These are phyloP conservation scores for Lithohypha guttulata DNA, from an alignment of 2,329 filamentous ascomycete species.

Conservation along the genomic window DNA sequence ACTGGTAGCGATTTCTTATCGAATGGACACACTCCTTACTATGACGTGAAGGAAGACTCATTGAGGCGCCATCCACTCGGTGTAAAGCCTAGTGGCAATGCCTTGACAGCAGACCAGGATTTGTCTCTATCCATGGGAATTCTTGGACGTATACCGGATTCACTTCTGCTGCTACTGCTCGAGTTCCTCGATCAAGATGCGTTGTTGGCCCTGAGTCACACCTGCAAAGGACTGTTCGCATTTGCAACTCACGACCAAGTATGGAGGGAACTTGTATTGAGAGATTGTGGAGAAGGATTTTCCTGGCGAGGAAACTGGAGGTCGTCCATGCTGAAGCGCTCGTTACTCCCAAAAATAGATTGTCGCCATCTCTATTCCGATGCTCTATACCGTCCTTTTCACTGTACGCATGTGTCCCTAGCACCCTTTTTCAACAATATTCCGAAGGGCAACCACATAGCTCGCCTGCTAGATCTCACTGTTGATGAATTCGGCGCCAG, in stretches of 20 bases:
- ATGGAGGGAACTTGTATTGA: conserved; percentile 74
- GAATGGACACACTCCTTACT: background rate
- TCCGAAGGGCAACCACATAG: conserved; percentile 61
- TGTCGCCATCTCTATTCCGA: conserved; percentile 82
- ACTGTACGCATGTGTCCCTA: conserved; percentile 68
- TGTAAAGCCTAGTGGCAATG: conserved; percentile 80
- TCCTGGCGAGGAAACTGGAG: conserved; percentile 79
- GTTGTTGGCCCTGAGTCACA: conserved; percentile 57
- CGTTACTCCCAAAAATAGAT: conserved; percentile 48
- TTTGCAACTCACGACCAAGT: conserved; percentile 76
- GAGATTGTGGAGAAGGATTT: conserved; percentile 32
- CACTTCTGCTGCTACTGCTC: conserved; percentile 63
- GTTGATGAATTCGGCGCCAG: conserved; percentile 60
- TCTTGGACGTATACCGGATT: conserved; percentile 65
- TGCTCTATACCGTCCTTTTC: conserved; percentile 77
- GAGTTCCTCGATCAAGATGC: conserved; percentile 59
- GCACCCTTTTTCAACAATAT: conserved; percentile 59
- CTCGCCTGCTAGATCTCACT: conserved; percentile 56
- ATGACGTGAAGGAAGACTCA: conserved; percentile 7
- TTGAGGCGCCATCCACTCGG: conserved; percentile 68
- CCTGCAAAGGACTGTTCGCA: conserved; percentile 78
- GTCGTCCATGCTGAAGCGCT: conserved; percentile 58
- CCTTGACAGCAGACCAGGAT: conserved; percentile 54
- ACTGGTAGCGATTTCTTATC: no score
- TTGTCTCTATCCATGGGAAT: conserved; percentile 55